These are phyloP conservation scores for Leptodontidium sp. DNA, from an alignment of 2,329 filamentous ascomycete species.

Conservation along the genomic window DNA sequence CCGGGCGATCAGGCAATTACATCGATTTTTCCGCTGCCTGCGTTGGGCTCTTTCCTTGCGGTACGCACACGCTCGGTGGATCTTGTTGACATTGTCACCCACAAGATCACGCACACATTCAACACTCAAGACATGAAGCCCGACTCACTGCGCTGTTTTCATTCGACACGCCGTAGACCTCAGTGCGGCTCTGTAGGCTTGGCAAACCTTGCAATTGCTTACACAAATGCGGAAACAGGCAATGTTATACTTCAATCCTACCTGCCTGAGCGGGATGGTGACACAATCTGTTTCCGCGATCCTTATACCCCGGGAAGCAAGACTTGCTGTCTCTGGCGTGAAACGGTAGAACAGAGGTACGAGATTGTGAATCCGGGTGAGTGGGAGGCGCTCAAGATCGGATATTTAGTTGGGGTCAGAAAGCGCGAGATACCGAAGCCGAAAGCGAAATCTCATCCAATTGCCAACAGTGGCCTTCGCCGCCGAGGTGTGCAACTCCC, in stretches of 20 bases:
- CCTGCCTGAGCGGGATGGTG: conserved; percentile 59
- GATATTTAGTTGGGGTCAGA: conserved; percentile 70
- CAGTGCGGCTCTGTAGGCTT: conserved; percentile 64
- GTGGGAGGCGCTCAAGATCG: conserved; percentile 69
- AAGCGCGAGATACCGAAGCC: conserved; percentile 39
- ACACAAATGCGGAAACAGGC: conserved; percentile 64
- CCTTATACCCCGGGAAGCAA: conserved; percentile 51
- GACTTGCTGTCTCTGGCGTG: conserved; percentile 59
- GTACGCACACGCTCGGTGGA: conserved; percentile 64
- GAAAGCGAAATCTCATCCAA: neutral
- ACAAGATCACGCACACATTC: conserved; percentile 68
- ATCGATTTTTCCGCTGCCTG: conserved; percentile 66
- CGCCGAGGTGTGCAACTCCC: conserved; percentile 30
- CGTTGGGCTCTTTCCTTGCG: conserved; percentile 66
- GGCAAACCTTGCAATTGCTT: conserved; percentile 69
- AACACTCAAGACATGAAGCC: conserved; percentile 64
- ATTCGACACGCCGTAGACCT: conserved; percentile 59
- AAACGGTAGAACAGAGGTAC: conserved; percentile 59
- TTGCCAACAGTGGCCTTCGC: conserved; percentile 37
- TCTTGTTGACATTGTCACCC: conserved; percentile 66
- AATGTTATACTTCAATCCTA: conserved; percentile 73
- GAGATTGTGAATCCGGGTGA: conserved; percentile 67
- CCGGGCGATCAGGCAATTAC: conserved; percentile 56
- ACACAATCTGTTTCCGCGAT: conserved; percentile 65
- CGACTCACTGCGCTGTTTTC: conserved; percentile 67